Percentiles rank a stretch among this genome's conserved stretches.
Evolutionary conservation across 139 green algal genomes (phyloP).

Genomic region (Pleodorina starrii): DNA sequence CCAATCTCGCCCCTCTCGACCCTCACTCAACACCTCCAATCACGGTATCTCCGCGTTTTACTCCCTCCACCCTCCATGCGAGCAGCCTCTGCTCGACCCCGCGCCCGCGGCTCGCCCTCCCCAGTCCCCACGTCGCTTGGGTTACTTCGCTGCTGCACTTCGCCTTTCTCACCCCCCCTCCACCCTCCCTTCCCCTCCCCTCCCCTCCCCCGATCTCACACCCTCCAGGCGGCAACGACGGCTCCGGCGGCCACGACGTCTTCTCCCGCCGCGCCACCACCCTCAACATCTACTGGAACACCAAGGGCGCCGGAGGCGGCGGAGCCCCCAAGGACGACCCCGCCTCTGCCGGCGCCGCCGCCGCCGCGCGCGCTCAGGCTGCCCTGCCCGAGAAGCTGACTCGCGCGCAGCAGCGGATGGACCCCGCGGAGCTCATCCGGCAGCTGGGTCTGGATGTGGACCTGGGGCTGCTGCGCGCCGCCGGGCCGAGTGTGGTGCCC

Average conservation of each 20-base stretch:
- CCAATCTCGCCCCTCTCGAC: too few relatives aligned
- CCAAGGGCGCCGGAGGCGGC: constrained; percentile 23
- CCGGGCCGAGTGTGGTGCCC: background rate
- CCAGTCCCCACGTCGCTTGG: too few relatives aligned
- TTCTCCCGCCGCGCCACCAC: constrained; percentile 54
- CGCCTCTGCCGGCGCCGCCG: constrained; percentile 12
- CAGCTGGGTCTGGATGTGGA: constrained; percentile 58
- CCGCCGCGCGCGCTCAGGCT: background rate
- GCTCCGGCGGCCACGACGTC: constrained; percentile 26
- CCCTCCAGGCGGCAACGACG: constrained; percentile 32
- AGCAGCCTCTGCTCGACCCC: too few relatives aligned
- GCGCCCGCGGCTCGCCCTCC: too few relatives aligned
- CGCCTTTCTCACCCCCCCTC: too few relatives aligned
- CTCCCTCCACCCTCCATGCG: too few relatives aligned
- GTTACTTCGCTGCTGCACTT: too few relatives aligned
- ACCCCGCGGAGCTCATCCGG: constrained; percentile 57
- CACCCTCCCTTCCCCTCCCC: too few relatives aligned
- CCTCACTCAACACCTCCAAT: too few relatives aligned
- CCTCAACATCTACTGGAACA: constrained; percentile 64
- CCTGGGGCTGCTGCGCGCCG: constrained; percentile 27
- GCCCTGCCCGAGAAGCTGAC: constrained; percentile 52
- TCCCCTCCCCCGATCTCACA: too few relatives aligned
- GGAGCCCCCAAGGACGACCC: background rate
- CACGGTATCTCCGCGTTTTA: too few relatives aligned
- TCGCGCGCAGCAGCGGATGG: constrained; percentile 41